Conservation (phyloP, 179 eudicot genomes). For the Nepenthes alata region DNA sequence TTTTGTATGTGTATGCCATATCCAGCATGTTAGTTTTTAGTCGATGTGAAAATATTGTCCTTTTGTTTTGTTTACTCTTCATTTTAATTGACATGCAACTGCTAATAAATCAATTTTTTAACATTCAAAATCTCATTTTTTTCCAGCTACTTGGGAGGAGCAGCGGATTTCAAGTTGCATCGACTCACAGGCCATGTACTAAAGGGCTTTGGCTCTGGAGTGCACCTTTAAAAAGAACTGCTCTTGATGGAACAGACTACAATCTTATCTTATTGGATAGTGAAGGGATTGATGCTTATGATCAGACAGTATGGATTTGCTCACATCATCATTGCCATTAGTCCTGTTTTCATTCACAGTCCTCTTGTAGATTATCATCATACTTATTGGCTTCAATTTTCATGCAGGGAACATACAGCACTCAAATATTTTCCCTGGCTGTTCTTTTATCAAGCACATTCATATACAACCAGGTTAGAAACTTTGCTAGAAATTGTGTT, state of each 20-base stretch:
- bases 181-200: slow-evolving; percentile 90
- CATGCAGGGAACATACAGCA: slow-evolving; percentile 91
- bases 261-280: slow-evolving; percentile 83
- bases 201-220: slow-evolving; percentile 99
- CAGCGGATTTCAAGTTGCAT: slow-evolving; percentile 92
- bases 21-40: too few relatives aligned
- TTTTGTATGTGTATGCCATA: too few relatives aligned
- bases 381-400: background rate
- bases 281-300: slow-evolving; percentile 98
- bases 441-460: slow-evolving; percentile 95
- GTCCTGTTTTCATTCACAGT: background rate
- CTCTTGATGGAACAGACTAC: slow-evolving; percentile 95
- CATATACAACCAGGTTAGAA: slow-evolving; percentile 86
- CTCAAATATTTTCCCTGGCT: slow-evolving; percentile 91
- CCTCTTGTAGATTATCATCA: background rate
- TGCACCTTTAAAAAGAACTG: slow-evolving; percentile 73
- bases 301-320: slow-evolving; percentile 68
- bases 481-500: too few relatives aligned
- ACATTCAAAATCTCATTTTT: too few relatives aligned
- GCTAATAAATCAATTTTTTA: background rate
- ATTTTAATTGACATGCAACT: background rate
- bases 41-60: too few relatives aligned
- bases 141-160: slow-evolving; percentile 84
- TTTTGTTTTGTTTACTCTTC: background rate
- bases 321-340: background rate